Evolutionary conservation across 192 early-diverging fungal species (phyloP), one percentile per base, ranked within the genome.

Genomic region (Rhizoclosmatium globosum): DNA sequence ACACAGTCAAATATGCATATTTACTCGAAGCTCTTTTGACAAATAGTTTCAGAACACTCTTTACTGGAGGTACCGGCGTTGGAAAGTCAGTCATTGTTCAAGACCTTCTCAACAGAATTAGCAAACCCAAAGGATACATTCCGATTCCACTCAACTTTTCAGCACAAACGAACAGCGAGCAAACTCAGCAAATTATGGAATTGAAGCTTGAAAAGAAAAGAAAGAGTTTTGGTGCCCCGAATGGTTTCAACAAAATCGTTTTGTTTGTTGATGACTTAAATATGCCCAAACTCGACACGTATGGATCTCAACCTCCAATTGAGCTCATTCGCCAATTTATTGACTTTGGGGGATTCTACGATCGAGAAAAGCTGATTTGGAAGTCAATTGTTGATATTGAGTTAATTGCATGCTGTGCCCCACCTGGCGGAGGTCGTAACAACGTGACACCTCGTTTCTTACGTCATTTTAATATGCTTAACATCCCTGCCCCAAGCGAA

Each of bases 231-330:
- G 89, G 89, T n/a, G 88, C 89, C 2, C 89, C 89, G 4, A 77
- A 78, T 23, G 89, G 89, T 15, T 82, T 79, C 57, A 85, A 79
- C 60, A 88, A 84, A 71, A 86, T 91, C 57, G 83, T 89, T n/a
- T 67, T 91, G 15, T 91, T 91, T 82, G 85, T 91, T 11, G 89
- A 91, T 74, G 89, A 91, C 69, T 74, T 91, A 47, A 91, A 91
- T 73, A 91, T 91, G 88, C 88, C 89, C 3, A 90, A 90, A 46
- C 48, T 76, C 42, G 74, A 76, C 47, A 76, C 74, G 7, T 90
- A 90, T 71, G 89, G 89, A 47, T 87, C 89, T 45, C 89, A 90
- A 72, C 86, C 89, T 42, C 86, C 89, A 31, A 89, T 90, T 70
- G 89, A 90, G 71, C 79, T 90, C 6, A 41, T 90, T 2, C 75